These are phyloP conservation scores for Rheum nobile DNA, from an alignment of 148 eudicot species.

Conservation along the genomic window DNA sequence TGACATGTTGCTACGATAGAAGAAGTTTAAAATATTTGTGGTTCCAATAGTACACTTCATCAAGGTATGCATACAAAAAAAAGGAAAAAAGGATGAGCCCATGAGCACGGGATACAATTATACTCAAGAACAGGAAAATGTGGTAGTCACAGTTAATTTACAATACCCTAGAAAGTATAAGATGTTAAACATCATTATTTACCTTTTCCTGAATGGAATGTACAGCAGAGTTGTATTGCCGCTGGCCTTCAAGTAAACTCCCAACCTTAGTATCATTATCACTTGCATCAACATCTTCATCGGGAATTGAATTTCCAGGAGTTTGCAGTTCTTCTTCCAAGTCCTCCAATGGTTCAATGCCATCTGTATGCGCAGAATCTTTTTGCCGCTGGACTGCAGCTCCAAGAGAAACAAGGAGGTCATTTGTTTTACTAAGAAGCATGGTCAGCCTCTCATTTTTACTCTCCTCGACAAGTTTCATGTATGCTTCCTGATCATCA, in stretches of 20 bases:
- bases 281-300: slow-evolving; percentile 48
- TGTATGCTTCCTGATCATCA: slow-evolving; percentile 87
- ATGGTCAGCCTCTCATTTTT: slow-evolving; percentile 87
- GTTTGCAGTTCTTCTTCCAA: slow-evolving; percentile 36
- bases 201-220: slow-evolving; percentile 99
- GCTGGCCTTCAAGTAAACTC: slow-evolving; percentile 87
- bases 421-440: slow-evolving; percentile 96
- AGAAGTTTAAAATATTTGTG: not conserved
- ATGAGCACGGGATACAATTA: not conserved
- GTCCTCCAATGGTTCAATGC: slow-evolving; percentile 63
- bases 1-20: not conserved
- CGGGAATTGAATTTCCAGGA: slow-evolving; percentile 32
- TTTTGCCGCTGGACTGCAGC: slow-evolving; percentile 99
- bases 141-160: not conserved
- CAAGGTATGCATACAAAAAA: not conserved
- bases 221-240: slow-evolving; percentile 89
- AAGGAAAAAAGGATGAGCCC: not conserved
- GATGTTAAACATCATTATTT: not conserved
- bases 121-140: not conserved
- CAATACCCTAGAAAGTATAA: not conserved
- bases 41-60: not conserved
- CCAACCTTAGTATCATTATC: slow-evolving; percentile 55
- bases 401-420: slow-evolving; percentile 81
- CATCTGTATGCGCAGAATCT: slow-evolving; percentile 70
- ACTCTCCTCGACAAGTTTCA: slow-evolving; percentile 99